Percentiles rank a stretch among this genome's conserved stretches.
phyloP scores from a whole-genome alignment of 768 basidiomycete genomes.

The Suillus subalutaceus region DNA sequence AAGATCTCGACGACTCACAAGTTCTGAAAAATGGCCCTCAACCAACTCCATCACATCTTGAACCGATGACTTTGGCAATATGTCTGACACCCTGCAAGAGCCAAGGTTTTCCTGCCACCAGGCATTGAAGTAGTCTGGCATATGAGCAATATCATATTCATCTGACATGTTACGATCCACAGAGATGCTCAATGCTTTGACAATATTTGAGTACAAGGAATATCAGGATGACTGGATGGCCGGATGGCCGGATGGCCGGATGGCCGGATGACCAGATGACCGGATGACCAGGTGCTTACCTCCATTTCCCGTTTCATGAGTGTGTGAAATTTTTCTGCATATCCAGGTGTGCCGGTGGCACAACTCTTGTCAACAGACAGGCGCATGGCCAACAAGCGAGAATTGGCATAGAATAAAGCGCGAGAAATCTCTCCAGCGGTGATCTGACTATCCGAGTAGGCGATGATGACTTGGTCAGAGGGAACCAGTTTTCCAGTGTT shows the following conservation, averaged over 20 bases:
- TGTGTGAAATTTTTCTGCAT: neutral
- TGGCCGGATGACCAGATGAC: too few species aligned
- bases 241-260: too few species aligned
- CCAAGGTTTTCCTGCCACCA: neutral
- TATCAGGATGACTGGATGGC: too few species aligned
- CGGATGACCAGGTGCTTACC: neutral
- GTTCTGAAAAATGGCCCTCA: neutral
- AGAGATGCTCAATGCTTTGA: neutral
- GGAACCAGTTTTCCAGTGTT: neutral
- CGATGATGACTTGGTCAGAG: neutral
- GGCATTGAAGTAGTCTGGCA: neutral
- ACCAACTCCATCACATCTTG: slow-evolving; percentile 4
- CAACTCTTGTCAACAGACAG: neutral
- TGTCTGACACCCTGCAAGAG: neutral
- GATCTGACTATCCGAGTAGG: neutral
- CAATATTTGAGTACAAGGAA: too few species aligned
- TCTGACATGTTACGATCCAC: neutral
- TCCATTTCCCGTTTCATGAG: neutral
- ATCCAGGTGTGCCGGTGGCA: neutral
- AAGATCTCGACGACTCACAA: neutral
- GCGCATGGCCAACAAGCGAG: neutral
- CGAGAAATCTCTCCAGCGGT: neutral
- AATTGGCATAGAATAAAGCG: neutral
- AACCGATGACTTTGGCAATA: neutral
- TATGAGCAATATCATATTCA: neutral